These are phyloP conservation scores for Kwoniella heveanensis DNA, from an alignment of 768 basidiomycete species.

Conservation along the genomic window DNA sequence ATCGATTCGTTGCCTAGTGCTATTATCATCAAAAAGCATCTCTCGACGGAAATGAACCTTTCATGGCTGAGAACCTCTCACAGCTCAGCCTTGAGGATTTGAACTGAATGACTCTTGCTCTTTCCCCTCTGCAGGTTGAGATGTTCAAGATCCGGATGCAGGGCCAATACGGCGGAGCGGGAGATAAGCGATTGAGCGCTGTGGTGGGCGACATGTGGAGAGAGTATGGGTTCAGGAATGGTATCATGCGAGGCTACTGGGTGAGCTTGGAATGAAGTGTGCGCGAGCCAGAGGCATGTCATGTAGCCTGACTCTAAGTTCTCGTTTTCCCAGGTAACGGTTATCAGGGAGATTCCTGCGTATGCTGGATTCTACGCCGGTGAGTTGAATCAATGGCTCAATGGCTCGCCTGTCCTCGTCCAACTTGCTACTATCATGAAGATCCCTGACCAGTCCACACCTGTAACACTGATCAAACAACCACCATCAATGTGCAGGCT, in stretches of 20 bases:
- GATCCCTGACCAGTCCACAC: background rate
- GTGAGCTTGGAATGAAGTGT: no score
- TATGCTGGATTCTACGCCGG: conserved; percentile 75
- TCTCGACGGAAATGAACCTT: no score
- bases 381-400: conserved; percentile 27
- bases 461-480: conserved; percentile 8
- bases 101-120: background rate
- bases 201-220: conserved; percentile 81
- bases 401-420: background rate
- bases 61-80: no score
- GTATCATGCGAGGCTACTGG: conserved; percentile 98
- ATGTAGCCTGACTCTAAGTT: conserved; percentile 52
- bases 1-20: no score
- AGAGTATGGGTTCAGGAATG: conserved; percentile 79
- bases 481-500: conserved; percentile 60
- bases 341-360: conserved; percentile 90
- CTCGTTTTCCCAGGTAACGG: no score
- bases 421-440: background rate
- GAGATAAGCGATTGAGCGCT: conserved; percentile 73
- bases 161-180: conserved; percentile 77
- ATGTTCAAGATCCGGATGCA: conserved; percentile 99
- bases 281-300: no score
- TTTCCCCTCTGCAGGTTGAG: no score
- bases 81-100: no score
- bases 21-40: no score